A percentile compares a stretch with the other conserved stretches of the same genome.
Conservation (phyloP, 1,284 basidiomycete genomes). For the Chondrostereum purpureum region DNA sequence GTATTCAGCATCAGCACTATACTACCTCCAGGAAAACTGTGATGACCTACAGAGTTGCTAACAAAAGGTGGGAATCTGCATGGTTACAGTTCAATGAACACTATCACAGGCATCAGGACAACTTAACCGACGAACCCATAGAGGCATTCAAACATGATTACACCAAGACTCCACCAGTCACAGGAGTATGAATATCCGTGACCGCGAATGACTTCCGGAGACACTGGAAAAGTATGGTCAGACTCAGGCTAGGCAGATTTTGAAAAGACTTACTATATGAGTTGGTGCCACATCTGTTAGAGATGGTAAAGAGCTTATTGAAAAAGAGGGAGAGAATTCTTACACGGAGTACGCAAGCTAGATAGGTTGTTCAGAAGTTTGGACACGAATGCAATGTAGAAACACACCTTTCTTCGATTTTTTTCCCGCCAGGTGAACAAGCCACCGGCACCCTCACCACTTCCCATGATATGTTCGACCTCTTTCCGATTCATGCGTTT, state of each 20-base stretch:
- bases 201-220: slow-evolving; percentile 90
- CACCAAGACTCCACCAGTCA: slow-evolving; percentile 97
- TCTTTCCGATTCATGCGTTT: slow-evolving; percentile 73
- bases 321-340: slow-evolving; percentile 32
- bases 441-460: slow-evolving; percentile 67
- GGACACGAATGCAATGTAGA: slow-evolving; percentile 12
- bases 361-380: slow-evolving; percentile 16
- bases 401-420: slow-evolving; percentile 74
- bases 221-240: slow-evolving; percentile 51
- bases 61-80: slow-evolving; percentile 87
- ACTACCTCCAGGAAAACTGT: no score
- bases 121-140: slow-evolving; percentile 59
- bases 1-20: no score
- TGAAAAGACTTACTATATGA: slow-evolving; percentile 71
- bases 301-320: slow-evolving; percentile 16
- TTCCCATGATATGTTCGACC: slow-evolving; percentile 75
- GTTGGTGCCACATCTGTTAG: slow-evolving; percentile 74
- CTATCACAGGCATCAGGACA: slow-evolving; percentile 15
- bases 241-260: slow-evolving; percentile 15
- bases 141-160: slow-evolving; percentile 88
- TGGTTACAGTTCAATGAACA: slow-evolving; percentile 13
- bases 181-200: slow-evolving; percentile 92
- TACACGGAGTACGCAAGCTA: slow-evolving; percentile 92
- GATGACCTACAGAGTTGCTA: slow-evolving; percentile 77
- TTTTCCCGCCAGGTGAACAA: slow-evolving; percentile 93